Conservation (phyloP, 2,329 filamentous ascomycete species). For the Clonostachys solani region DNA sequence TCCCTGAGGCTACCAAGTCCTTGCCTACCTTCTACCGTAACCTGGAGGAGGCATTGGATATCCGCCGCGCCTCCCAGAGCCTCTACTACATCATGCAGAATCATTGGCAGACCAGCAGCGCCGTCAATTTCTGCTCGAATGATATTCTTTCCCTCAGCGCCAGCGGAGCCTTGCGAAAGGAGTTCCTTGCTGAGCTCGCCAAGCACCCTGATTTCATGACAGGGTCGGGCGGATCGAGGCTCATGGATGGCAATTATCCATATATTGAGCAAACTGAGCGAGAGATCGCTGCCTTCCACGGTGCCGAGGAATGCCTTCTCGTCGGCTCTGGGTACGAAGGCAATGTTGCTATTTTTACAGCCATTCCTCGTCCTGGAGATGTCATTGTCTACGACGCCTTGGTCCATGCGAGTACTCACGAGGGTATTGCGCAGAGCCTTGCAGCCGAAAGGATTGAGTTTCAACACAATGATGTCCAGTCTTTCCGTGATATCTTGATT, state of each 20-base stretch:
- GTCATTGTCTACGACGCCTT: slow-evolving; percentile 60
- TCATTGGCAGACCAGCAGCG: neutral
- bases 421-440: slow-evolving; percentile 55
- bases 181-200: slow-evolving; percentile 42
- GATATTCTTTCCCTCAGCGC: slow-evolving; percentile 58
- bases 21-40: slow-evolving; percentile 9
- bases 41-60: slow-evolving; percentile 22
- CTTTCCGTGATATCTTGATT: slow-evolving; percentile 27
- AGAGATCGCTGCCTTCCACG: slow-evolving; percentile 60
- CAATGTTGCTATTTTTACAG: slow-evolving; percentile 44
- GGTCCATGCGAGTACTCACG: slow-evolving; percentile 62
- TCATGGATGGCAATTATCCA: slow-evolving; percentile 60
- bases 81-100: slow-evolving; percentile 17
- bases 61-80: slow-evolving; percentile 10
- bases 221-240: slow-evolving; percentile 52
- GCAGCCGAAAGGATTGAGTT: slow-evolving; percentile 40
- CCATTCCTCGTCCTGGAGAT: slow-evolving; percentile 46
- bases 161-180: slow-evolving; percentile 35
- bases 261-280: slow-evolving; percentile 48
- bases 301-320: slow-evolving; percentile 50
- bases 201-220: slow-evolving; percentile 32
- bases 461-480: slow-evolving; percentile 33
- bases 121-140: slow-evolving; percentile 59
- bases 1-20: neutral
- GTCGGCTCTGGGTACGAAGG: slow-evolving; percentile 56